Evolutionary conservation across 495 filamentous ascomycete genomes (phyloP), one percentile per base, ranked within the genome.

Genomic region (Penicillium verhagenii): DNA sequence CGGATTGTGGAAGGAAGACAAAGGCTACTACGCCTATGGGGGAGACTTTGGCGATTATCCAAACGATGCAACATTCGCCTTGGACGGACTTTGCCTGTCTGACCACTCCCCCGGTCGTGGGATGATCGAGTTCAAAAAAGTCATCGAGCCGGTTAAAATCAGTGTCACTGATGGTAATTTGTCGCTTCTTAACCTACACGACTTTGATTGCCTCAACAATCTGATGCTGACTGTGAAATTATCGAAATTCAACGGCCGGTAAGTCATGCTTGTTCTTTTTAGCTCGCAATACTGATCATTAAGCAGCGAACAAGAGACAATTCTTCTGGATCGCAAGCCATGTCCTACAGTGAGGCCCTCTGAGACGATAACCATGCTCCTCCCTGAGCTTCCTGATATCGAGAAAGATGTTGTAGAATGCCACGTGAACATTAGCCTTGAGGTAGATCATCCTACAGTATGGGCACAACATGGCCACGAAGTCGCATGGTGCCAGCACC

Each of bases 31-130:
- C 53, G 86, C 75, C 6, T 88, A 86, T 45, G 86, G 85, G 1
- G 86, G 85, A 1, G 86, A 89, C 52, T 87, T 87, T 67, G 82
- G 79, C 3, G 86, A 89, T 51, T 54, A 72, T 4, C 86, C 85
- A 1, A 86, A 88, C 55, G 84, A 87, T 52, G 75, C 74, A 3
- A 82, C 76, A 24, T 89, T 88, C 61, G 80, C 86, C 40, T 81
- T 87, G 74, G 85, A 87, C 58, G 86, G 86, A n/a, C 67, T 89
- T 4, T 65, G 79, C 6, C 70, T 73, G 59, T 82, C 77, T 8
- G 75, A 79, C 24, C 84, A 88, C 57, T 75, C 70, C 0, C 83
- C 86, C 5, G 79, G 71, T 0, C 85, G 82, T 0, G 86, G 82
- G 0, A 47, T 88, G 19, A 54, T 73, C 9, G 86, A 89, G 65